phyloP scores from a whole-genome alignment of 805 yeast species.

The Jamesozyma gamospora region DNA sequence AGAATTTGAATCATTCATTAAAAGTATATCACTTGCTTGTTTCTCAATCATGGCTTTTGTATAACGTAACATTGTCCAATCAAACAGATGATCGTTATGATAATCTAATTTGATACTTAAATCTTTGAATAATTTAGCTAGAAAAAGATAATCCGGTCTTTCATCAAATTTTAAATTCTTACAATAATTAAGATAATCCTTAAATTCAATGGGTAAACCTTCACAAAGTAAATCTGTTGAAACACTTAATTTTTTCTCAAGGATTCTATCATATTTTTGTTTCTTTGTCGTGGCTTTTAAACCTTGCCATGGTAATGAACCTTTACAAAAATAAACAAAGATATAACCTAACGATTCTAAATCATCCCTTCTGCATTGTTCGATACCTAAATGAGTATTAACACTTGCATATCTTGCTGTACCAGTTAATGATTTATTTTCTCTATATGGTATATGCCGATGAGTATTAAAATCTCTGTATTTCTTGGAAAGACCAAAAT shows the following conservation, averaged over 20 bases:
- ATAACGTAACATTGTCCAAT: slow-evolving; percentile 68
- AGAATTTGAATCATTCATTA: neutral
- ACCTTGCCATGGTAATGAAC: slow-evolving; percentile 98
- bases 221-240: slow-evolving; percentile 77
- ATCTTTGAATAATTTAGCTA: slow-evolving; percentile 84
- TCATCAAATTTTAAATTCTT: slow-evolving; percentile 90
- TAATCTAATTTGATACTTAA: slow-evolving; percentile 80
- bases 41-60: slow-evolving; percentile 28
- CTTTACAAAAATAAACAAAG: slow-evolving; percentile 86
- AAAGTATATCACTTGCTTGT: slow-evolving; percentile 6
- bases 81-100: slow-evolving; percentile 88
- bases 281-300: slow-evolving; percentile 93
- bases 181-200: slow-evolving; percentile 77
- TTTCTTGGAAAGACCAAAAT: slow-evolving; percentile 89
- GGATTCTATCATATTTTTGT: slow-evolving; percentile 91
- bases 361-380: slow-evolving; percentile 94
- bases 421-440: slow-evolving; percentile 92
- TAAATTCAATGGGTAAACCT: slow-evolving; percentile 87
- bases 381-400: slow-evolving; percentile 93
- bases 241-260: slow-evolving; percentile 90
- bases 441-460: slow-evolving; percentile 90
- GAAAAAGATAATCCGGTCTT: slow-evolving; percentile 85
- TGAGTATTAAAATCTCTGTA: slow-evolving; percentile 91
- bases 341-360: slow-evolving; percentile 92
- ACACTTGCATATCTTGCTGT: slow-evolving; percentile 95